Evolutionary conservation across 78 protist species (phyloP).

Genomic region (Chrysochromulina tobinii): DNA sequence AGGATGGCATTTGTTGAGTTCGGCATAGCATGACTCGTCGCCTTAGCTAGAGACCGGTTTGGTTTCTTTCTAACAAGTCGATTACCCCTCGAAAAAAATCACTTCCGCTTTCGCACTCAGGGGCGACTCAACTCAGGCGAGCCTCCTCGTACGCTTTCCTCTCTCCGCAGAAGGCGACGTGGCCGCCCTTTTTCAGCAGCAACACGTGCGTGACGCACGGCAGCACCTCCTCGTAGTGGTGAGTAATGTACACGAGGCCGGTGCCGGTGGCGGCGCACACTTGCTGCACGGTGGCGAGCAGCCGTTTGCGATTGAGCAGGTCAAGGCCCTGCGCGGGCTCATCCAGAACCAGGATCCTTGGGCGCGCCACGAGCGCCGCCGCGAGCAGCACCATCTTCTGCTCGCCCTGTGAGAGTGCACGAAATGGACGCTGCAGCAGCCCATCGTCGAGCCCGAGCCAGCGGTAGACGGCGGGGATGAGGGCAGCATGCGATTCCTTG

Average conservation of each 20-base stretch:
- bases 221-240: conserved; percentile 7
- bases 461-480: not conserved
- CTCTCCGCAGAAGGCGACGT: too few species aligned
- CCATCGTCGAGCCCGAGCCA: not conserved
- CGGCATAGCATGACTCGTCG: too few species aligned
- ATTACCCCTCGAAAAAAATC: too few species aligned
- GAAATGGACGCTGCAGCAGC: not conserved
- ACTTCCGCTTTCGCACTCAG: too few species aligned
- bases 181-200: not conserved
- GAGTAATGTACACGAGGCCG: not conserved
- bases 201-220: not conserved
- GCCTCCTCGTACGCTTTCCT: too few species aligned
- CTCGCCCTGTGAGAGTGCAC: not conserved
- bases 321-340: not conserved
- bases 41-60: too few species aligned
- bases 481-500: not conserved
- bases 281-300: not conserved
- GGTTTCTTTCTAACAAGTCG: too few species aligned
- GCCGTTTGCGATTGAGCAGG: not conserved
- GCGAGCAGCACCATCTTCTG: conserved; percentile 1
- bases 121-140: too few species aligned
- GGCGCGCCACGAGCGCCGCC: not conserved
- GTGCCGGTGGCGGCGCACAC: not conserved
- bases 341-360: not conserved
- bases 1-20: too few species aligned